Evolutionary conservation across 805 yeast genomes (phyloP).

Genomic region (Kodamaea laetipori): DNA sequence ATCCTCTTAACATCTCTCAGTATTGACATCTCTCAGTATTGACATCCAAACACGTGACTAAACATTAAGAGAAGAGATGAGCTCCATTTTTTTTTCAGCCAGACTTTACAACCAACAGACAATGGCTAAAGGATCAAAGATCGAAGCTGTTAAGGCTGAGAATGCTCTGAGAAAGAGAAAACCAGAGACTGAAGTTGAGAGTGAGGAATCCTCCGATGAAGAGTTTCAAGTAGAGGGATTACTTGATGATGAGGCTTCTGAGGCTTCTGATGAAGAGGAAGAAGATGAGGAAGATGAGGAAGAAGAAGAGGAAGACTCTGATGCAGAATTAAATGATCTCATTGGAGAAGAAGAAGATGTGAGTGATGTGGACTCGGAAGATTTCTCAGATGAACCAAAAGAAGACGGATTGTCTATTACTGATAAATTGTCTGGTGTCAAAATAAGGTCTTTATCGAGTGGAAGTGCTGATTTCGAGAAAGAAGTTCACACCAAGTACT

Average conservation of each 20-base stretch:
- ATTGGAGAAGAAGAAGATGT: conserved; percentile 55
- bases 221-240: conserved; percentile 40
- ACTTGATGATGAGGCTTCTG: conserved; percentile 43
- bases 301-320: conserved; percentile 48
- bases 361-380: conserved; percentile 46
- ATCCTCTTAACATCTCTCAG: too few relatives aligned
- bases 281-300: conserved; percentile 23
- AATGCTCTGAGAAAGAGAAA: conserved; percentile 18
- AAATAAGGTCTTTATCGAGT: conserved; percentile 52
- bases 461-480: conserved; percentile 32
- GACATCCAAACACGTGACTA: conserved; percentile 7
- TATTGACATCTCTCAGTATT: too few relatives aligned
- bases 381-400: conserved; percentile 55
- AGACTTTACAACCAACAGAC: conserved; percentile 1
- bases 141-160: conserved; percentile 5
- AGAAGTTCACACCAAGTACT: conserved; percentile 48
- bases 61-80: conserved; percentile 9
- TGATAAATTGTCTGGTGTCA: conserved; percentile 56
- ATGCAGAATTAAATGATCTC: conserved; percentile 63
- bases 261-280: conserved; percentile 16
- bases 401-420: conserved; percentile 52
- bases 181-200: conserved; percentile 21
- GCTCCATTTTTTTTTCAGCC: conserved; percentile 10
- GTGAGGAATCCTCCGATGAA: conserved; percentile 29
- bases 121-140: conserved; percentile 14